Percentiles rank a stretch among this genome's conserved stretches.
Conservation (phyloP, 2,329 filamentous ascomycete species). For the Arthrobotrys sinensis region DNA sequence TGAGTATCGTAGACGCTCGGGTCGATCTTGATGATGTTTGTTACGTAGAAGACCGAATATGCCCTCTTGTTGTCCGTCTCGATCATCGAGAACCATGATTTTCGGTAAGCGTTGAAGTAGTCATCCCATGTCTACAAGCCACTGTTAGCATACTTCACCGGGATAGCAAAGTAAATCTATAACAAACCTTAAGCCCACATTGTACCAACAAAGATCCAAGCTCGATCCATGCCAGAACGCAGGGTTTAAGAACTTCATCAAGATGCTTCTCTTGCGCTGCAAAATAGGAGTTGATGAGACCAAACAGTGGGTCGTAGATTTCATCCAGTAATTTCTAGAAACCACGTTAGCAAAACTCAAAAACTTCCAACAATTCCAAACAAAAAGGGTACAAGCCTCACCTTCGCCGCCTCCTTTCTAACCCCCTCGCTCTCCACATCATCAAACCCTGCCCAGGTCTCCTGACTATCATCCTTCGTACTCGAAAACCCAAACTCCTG, state of each 20-base stretch:
- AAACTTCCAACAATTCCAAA: background rate
- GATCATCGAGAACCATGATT: conserved; percentile 70
- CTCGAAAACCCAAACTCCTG: conserved; percentile 60
- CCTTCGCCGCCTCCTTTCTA: conserved; percentile 62
- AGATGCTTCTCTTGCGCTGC: conserved; percentile 35
- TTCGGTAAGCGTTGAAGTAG: conserved; percentile 73
- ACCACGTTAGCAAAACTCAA: background rate
- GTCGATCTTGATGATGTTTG: conserved; percentile 67
- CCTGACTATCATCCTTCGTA: conserved; percentile 74
- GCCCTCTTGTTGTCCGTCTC: conserved; percentile 70
- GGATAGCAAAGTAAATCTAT: background rate
- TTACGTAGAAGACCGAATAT: conserved; percentile 70
- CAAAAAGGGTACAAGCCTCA: conserved; percentile 29
- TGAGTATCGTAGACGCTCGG: conserved; percentile 59
- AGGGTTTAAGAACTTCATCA: conserved; percentile 48
- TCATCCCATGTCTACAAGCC: conserved; percentile 70
- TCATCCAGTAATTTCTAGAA: conserved; percentile 64
- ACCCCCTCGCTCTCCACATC: conserved; percentile 48
- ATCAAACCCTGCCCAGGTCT: conserved; percentile 72
- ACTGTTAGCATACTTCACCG: conserved; percentile 5
- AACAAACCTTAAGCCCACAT: conserved; percentile 67
- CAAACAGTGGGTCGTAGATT: conserved; percentile 62
- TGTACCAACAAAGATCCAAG: conserved; percentile 70
- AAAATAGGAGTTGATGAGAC: conserved; percentile 54
- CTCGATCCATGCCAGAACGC: conserved; percentile 70